Base-by-base conservation (phyloP, 1,284 basidiomycete species). In the Omphalotus olearius region DNA sequence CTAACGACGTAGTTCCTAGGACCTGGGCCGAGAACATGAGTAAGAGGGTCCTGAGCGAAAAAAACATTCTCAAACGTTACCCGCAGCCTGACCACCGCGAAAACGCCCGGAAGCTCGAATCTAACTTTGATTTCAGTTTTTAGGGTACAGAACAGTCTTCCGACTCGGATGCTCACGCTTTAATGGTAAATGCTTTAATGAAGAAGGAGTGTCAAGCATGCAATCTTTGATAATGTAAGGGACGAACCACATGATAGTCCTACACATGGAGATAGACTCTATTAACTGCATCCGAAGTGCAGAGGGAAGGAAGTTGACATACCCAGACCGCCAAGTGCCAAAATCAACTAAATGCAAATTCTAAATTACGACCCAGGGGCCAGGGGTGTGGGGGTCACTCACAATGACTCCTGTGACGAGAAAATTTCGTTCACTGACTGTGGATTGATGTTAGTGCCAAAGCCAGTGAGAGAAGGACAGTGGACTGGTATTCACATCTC, bases 341-440 rank as follows among this genome's bases (percentile, higher is more conserved):
- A 60, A 2, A 76, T 20, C 33, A 77, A 23, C 82, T 84, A 6
- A 5, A 23, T 52, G 9, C 28, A 51, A 51, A 17, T 37, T 36
- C 48, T 49, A 39, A 53, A 46, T 45, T 16, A n/a, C 25, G 20
- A 50, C 6, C 36, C 20, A 23, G 41, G 40, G 40, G 25, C 17
- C 44, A 28, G 37, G 38, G 48, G 14, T 33, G 43, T 52, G 51
- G 18, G 51, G 4, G 36, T 18, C 7, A 67, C 83, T 61, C 51
- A 86, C 84, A 51, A 87, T 74, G 40, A 77, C 48, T 1, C 65
- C 72, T 0, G 81, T 82, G 20, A 85, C 70, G 53, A 62, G 71
- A 18, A 73, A 60, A 55, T 86, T 87, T 23, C 71, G 69, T 45
- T 75, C 68, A 66, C 85, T 86, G 59, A 87, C 85, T 87, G 52